Percentiles rank a stretch among this genome's conserved stretches.
These are phyloP conservation scores for Jackrogersella minutella DNA, from an alignment of 495 filamentous ascomycete species.

Conservation along the genomic window DNA sequence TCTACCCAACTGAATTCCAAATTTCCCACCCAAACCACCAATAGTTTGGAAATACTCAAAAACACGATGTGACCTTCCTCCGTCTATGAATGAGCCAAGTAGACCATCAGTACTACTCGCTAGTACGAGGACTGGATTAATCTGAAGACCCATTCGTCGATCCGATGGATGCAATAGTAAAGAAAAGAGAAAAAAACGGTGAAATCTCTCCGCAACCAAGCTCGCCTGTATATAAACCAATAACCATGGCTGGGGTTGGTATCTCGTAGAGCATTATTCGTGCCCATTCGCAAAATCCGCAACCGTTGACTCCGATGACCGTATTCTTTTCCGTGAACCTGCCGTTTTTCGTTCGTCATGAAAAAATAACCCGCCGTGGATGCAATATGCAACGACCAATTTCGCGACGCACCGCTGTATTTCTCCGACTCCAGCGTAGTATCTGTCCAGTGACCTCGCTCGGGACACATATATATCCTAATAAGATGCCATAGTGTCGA, in stretches of 20 bases:
- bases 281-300: conserved; percentile 21
- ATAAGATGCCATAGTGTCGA: not conserved
- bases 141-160: not conserved
- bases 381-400: conserved; percentile 8
- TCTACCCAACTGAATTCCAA: conserved; percentile 12
- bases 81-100: not conserved
- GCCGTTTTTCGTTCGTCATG: conserved; percentile 14
- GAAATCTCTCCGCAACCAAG: not conserved
- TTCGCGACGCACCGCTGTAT: not conserved
- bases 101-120: not conserved
- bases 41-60: not conserved
- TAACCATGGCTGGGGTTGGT: conserved; percentile 11
- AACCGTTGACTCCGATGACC: conserved; percentile 35
- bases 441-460: not conserved
- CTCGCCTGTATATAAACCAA: conserved; percentile 7
- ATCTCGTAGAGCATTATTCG: conserved; percentile 19
- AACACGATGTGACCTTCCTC: not conserved
- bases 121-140: not conserved
- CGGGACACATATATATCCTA: not conserved
- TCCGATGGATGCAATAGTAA: not conserved
- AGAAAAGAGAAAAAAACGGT: not conserved
- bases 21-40: not conserved
- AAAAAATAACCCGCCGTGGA: conserved; percentile 8
- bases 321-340: conserved; percentile 13
- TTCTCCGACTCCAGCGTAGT: not conserved